These are phyloP conservation scores for Podospora fimiseda DNA, from an alignment of 495 filamentous ascomycete species.

Conservation along the genomic window DNA sequence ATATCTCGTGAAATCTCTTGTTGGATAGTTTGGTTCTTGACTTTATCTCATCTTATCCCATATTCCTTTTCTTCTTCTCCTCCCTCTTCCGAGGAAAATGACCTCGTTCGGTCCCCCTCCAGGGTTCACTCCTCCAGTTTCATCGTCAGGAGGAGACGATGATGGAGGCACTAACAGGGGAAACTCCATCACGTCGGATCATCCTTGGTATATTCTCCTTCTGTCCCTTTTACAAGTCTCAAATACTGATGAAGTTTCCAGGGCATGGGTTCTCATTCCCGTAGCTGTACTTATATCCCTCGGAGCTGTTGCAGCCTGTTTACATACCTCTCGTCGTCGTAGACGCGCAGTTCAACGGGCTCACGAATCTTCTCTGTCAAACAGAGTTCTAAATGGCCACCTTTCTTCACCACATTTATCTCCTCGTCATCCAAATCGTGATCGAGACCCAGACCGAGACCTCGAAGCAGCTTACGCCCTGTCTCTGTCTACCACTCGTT, in stretches of 20 bases:
- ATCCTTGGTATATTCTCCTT: background rate
- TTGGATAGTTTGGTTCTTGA: no score
- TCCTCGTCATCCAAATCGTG: background rate
- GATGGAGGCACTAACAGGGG: background rate
- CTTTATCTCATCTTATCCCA: no score
- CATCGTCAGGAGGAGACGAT: background rate
- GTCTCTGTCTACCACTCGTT: background rate
- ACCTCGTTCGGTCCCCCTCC: background rate
- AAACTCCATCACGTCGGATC: background rate
- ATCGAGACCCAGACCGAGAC: background rate
- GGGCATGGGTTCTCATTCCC: conserved; percentile 22
- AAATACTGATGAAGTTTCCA: background rate
- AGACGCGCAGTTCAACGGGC: background rate
- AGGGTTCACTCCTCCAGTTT: conserved; percentile 1
- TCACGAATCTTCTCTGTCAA: background rate
- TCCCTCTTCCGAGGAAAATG: no score
- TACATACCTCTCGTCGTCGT: conserved; percentile 13
- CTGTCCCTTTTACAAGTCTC: background rate
- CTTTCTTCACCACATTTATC: background rate
- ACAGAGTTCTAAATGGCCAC: background rate
- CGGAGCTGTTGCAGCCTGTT: conserved; percentile 10
- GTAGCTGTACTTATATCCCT: conserved; percentile 16
- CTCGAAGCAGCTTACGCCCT: background rate
- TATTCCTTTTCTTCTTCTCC: no score
- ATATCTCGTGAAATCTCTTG: no score